A percentile compares a stretch with the other conserved stretches of the same genome.
Evolutionary conservation across 139 green algal species (phyloP).

Genomic region (Spirogloea muscicola): DNA sequence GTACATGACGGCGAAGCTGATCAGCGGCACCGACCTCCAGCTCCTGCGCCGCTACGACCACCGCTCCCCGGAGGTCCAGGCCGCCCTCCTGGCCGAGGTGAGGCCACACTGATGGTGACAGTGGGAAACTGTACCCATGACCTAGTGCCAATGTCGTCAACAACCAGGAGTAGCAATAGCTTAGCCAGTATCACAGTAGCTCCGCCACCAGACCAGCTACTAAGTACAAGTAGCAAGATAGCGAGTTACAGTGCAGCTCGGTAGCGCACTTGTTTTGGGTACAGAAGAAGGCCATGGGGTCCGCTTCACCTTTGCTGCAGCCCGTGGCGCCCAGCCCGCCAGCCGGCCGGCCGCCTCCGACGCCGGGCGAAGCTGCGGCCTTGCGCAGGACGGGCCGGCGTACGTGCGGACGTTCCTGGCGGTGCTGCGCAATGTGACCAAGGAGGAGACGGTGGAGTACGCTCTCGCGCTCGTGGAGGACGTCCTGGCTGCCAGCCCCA

Average conservation of each 20-base stretch:
- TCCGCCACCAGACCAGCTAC: no score
- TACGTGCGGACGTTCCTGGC: constrained; percentile 38
- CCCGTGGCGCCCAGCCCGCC: no score
- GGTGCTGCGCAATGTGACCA: constrained; percentile 32
- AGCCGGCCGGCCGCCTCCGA: constrained; percentile 14
- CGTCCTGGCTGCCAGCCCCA: constrained; percentile 12
- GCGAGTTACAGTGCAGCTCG: no score
- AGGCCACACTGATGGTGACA: no score
- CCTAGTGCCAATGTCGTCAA: no score
- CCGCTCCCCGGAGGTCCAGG: constrained; percentile 34
- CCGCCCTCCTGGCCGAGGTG: constrained; percentile 18
- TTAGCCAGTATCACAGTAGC: no score
- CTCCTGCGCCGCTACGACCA: constrained; percentile 43
- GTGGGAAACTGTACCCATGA: no score
- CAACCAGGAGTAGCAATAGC: no score
- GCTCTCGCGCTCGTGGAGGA: constrained; percentile 34
- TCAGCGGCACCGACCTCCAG: constrained; percentile 30
- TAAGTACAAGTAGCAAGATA: no score
- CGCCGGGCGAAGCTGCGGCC: constrained; percentile 6
- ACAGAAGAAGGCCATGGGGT: no score
- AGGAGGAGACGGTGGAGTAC: constrained; percentile 45
- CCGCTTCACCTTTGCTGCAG: no score
- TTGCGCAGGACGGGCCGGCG: constrained; percentile 35
- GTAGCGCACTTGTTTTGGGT: no score
- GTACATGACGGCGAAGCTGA: constrained; percentile 48